These are phyloP conservation scores for Acanthamoeba sp. DNA, from an alignment of 208 protist species.

Conservation along the genomic window DNA sequence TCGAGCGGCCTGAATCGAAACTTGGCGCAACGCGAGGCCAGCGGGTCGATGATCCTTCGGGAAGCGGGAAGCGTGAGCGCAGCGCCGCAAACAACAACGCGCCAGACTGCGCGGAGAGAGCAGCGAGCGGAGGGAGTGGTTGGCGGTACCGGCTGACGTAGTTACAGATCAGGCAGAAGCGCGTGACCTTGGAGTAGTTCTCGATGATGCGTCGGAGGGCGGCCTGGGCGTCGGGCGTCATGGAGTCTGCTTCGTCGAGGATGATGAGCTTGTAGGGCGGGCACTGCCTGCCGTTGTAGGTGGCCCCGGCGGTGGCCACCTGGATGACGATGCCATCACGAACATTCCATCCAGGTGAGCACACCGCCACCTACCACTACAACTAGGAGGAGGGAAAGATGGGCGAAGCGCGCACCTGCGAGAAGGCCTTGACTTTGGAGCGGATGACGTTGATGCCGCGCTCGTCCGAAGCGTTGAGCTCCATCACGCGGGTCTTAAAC, in stretches of 20 bases:
- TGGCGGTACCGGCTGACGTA: conserved; percentile 92
- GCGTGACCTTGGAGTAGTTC: conserved; percentile 97
- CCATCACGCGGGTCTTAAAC: conserved; percentile 95
- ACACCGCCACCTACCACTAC: neutral
- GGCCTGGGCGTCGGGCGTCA: conserved; percentile 98
- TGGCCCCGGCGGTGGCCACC: conserved; percentile 21
- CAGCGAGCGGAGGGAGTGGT: neutral
- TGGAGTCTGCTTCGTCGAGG: conserved; percentile 99
- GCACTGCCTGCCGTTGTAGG: conserved; percentile 76
- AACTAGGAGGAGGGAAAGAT: neutral
- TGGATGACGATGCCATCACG: neutral
- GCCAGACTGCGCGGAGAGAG: neutral
- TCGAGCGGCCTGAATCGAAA: conserved; percentile 98
- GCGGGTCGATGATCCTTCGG: conserved; percentile 98
- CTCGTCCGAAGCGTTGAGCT: conserved; percentile 99
- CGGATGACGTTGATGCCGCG: conserved; percentile 98
- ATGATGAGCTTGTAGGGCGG: conserved; percentile 99
- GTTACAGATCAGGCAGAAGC: conserved; percentile 99
- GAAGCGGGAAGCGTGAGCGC: neutral
- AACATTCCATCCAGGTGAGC: neutral
- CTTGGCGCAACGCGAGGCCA: conserved; percentile 99
- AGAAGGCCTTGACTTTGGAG: conserved; percentile 99
- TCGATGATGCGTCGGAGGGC: conserved; percentile 99
- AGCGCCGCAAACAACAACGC: neutral
- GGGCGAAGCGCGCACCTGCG: conserved; percentile 85